A percentile compares a stretch with the other conserved stretches of the same genome.
Conservation (phyloP, 208 protist species). For the Spongospora subterranea region DNA sequence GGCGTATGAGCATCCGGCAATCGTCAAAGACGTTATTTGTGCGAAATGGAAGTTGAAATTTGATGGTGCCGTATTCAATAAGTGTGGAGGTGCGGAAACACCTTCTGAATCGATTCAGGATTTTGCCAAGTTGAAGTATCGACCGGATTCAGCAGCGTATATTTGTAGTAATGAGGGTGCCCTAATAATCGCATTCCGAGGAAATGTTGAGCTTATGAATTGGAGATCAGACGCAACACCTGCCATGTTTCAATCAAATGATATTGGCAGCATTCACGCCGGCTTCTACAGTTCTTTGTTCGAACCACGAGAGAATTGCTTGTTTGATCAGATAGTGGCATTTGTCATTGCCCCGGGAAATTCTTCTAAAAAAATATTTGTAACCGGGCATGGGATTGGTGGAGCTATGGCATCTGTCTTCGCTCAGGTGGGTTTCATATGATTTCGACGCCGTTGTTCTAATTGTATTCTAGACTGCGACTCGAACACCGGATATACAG, state of each 20-base stretch:
- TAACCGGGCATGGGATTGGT: slow-evolving; percentile 10
- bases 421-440: not conserved
- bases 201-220: not conserved
- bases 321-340: slow-evolving; percentile 10
- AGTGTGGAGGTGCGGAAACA: not conserved
- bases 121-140: not conserved
- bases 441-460: not conserved
- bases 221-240: slow-evolving; percentile 5
- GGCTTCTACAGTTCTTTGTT: slow-evolving; percentile 23
- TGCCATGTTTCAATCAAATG: not conserved
- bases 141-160: not conserved
- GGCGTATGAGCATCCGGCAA: slow-evolving; percentile 39
- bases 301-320: slow-evolving; percentile 28
- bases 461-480: not conserved
- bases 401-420: slow-evolving; percentile 25
- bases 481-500: not conserved
- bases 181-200: slow-evolving; percentile 18
- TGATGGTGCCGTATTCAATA: slow-evolving; percentile 16
- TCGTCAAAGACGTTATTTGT: slow-evolving; percentile 17
- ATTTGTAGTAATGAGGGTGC: not conserved
- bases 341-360: not conserved
- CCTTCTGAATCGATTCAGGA: not conserved
- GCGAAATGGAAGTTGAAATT: not conserved
- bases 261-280: slow-evolving; percentile 22
- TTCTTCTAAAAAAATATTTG: slow-evolving; percentile 7